These are phyloP conservation scores for Wickerhamomyces sp. DNA, from an alignment of 1,139 yeast genomes.

Conservation along the genomic window DNA sequence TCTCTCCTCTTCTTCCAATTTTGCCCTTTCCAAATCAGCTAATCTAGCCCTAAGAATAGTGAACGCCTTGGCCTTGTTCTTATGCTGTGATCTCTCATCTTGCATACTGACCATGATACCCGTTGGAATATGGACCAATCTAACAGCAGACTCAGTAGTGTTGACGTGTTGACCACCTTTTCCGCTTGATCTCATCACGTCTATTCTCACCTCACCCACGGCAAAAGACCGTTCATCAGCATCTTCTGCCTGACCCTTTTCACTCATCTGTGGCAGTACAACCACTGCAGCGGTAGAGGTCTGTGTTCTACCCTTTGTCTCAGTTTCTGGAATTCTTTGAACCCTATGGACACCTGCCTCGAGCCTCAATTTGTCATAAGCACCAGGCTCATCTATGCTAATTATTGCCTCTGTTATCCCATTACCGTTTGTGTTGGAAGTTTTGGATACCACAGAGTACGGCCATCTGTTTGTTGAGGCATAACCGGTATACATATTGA, in stretches of 20 bases:
- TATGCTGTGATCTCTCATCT: slow-evolving; percentile 92
- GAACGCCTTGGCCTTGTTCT: slow-evolving; percentile 93
- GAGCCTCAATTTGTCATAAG: slow-evolving; percentile 66
- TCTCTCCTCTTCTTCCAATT: slow-evolving; percentile 60
- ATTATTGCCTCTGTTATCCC: slow-evolving; percentile 78
- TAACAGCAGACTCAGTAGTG: slow-evolving; percentile 95
- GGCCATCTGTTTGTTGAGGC: slow-evolving; percentile 68
- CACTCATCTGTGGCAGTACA: slow-evolving; percentile 80
- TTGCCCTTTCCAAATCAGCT: slow-evolving; percentile 73
- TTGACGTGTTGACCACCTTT: slow-evolving; percentile 99
- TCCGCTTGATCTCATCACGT: slow-evolving; percentile 95
- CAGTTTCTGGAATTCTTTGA: slow-evolving; percentile 91
- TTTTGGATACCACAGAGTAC: slow-evolving; percentile 51
- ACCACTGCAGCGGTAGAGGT: slow-evolving; percentile 96
- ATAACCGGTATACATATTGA: slow-evolving; percentile 75
- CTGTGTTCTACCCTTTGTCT: slow-evolving; percentile 88
- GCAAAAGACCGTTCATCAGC: slow-evolving; percentile 72
- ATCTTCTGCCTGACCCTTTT: slow-evolving; percentile 41
- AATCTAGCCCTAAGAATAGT: slow-evolving; percentile 74
- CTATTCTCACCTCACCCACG: slow-evolving; percentile 85
- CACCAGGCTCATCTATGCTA: slow-evolving; percentile 68
- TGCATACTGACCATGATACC: slow-evolving; percentile 89
- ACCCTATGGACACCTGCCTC: slow-evolving; percentile 98
- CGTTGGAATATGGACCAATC: slow-evolving; percentile 87
- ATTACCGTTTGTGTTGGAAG: slow-evolving; percentile 49